These are phyloP conservation scores for Scheffersomyces lignicola DNA, from an alignment of 1,139 yeast species.

Conservation along the genomic window DNA sequence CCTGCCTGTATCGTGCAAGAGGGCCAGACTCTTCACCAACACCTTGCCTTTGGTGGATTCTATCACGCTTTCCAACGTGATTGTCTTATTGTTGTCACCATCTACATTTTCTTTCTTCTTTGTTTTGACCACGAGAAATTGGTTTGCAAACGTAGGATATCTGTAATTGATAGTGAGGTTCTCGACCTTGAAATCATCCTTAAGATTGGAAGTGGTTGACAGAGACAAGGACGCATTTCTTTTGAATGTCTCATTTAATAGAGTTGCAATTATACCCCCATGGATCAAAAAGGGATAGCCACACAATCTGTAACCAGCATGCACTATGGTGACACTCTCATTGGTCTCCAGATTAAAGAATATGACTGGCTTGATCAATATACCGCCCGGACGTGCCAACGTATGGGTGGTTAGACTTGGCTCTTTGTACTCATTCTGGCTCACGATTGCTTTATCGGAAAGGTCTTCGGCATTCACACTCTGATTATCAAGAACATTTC, in stretches of 20 bases:
- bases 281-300: constrained; percentile 89
- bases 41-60: constrained; percentile 36
- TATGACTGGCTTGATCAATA: constrained; percentile 70
- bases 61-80: constrained; percentile 31
- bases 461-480: constrained; percentile 10
- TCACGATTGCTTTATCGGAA: constrained; percentile 16
- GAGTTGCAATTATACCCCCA: constrained; percentile 86
- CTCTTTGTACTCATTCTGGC: constrained; percentile 32
- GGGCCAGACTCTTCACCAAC: constrained; percentile 39
- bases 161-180: constrained; percentile 58
- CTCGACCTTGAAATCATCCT: constrained; percentile 48
- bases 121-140: constrained; percentile 68
- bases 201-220: constrained; percentile 30
- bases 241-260: constrained; percentile 73
- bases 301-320: constrained; percentile 74
- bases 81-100: constrained; percentile 25
- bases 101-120: constrained; percentile 26
- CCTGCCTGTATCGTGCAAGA: constrained; percentile 41
- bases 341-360: constrained; percentile 59
- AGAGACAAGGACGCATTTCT: constrained; percentile 51
- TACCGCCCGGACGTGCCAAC: constrained; percentile 67
- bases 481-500: constrained; percentile 37
- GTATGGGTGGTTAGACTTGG: constrained; percentile 32
- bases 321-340: constrained; percentile 68
- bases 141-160: constrained; percentile 78